Evolutionary conservation across 73 alveolate species (phyloP), one percentile per base, ranked within the genome.

Genomic region (Paramecium pentaurelia): DNA sequence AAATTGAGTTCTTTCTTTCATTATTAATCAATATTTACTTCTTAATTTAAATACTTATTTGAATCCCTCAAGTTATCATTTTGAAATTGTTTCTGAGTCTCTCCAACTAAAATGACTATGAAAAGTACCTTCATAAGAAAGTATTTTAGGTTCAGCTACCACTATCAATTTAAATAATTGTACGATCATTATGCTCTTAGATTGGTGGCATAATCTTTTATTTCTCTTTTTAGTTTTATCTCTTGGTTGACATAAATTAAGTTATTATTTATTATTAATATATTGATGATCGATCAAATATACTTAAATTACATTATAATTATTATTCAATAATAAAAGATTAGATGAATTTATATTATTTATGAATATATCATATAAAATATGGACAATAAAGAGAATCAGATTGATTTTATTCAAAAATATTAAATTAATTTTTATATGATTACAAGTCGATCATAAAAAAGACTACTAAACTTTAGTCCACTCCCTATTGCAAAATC

Each of bases 91-190:
- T 64, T 64, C 49, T 64, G 84, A 32, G 1, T 28, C 27, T 64
- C 47, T 54, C 30, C 70, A 64, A 64, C 42, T 64, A 64, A 64
- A 34, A 34, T 64, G 84, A 28, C 47, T 64, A 28, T 34, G 51
- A 32, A 64, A 32, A 64, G 47, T 34, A 64, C 47, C 84, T 64
- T 64, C 84, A 32, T 25, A 25, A 28, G 47, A 28, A 64, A 34
- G 49, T 14, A 34, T 32, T 32, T 64, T 34, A 64, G 84, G 28
- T 25, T 64, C 84, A 32, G 25, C 84, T 32, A 64, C 42, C 84
- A 64, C 84, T 64, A 64, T 64, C 84, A 32, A 64, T 64, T 64
- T 64, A 64, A 64, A 64, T 64, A 64, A 28, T 64, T 28, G 84
- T 64, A 64, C 84, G 20, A 27, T 25, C 10, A 32, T 64, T 64